These are phyloP conservation scores for Syzygium aromaticum DNA, from an alignment of 345 rosid species.

Conservation along the genomic window DNA sequence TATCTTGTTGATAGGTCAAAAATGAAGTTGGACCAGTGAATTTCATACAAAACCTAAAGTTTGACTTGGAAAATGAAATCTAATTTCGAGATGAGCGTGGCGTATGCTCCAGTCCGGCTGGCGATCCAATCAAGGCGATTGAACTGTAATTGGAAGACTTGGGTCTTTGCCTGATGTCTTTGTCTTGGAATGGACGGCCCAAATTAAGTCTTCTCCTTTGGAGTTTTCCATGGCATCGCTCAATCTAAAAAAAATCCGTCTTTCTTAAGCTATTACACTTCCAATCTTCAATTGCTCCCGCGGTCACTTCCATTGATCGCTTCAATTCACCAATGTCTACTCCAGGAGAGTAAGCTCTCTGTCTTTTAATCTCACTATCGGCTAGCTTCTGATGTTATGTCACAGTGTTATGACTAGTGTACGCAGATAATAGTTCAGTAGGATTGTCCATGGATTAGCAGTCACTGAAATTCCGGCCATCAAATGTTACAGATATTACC, in stretches of 20 bases:
- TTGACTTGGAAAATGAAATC: background rate
- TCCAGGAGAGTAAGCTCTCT: slow-evolving; percentile 42
- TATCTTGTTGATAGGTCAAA: background rate
- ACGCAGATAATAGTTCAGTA: background rate
- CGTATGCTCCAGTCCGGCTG: background rate
- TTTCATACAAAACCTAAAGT: background rate
- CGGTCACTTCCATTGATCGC: background rate
- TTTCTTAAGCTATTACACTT: background rate
- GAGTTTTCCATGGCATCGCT: background rate
- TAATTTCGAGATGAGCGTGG: background rate
- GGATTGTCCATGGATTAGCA: background rate
- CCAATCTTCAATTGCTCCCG: background rate
- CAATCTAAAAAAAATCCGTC: background rate
- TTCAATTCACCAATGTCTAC: slow-evolving; percentile 29
- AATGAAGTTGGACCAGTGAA: background rate
- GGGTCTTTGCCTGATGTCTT: background rate
- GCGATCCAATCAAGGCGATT: background rate
- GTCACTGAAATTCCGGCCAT: background rate
- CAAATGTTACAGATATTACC: slow-evolving; percentile 31
- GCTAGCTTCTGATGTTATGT: background rate
- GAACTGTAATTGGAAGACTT: background rate
- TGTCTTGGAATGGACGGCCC: background rate
- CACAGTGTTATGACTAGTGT: background rate
- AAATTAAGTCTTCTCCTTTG: slow-evolving; percentile 6
- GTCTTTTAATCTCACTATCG: background rate